phyloP scores from a whole-genome alignment of 2,329 filamentous ascomycete species.

The Pyricularia pennisetigena region DNA sequence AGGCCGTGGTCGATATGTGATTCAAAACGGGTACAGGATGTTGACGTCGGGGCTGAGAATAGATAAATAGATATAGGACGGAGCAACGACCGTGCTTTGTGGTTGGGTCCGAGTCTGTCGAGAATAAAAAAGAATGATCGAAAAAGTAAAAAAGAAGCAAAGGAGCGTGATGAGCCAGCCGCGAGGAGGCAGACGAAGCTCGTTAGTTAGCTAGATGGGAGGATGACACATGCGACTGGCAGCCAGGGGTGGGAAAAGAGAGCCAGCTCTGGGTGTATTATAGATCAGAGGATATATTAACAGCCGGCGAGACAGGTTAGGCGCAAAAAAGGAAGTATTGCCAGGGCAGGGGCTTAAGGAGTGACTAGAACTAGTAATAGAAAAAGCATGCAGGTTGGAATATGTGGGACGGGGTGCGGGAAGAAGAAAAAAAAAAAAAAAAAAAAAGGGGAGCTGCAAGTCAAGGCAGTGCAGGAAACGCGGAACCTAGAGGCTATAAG shows the following conservation, averaged over 20 bases:
- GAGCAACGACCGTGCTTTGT: neutral
- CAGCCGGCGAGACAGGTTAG: slow-evolving; percentile 14
- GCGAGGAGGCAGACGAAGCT: slow-evolving; percentile 29
- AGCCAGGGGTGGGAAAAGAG: slow-evolving; percentile 34
- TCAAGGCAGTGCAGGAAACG: slow-evolving; percentile 38
- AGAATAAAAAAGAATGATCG: neutral
- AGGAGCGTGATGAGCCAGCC: slow-evolving; percentile 33
- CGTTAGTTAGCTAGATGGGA: slow-evolving; percentile 21
- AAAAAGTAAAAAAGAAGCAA: slow-evolving; percentile 14
- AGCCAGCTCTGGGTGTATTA: slow-evolving; percentile 45
- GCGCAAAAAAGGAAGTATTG: slow-evolving; percentile 6
- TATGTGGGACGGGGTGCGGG: slow-evolving; percentile 32
- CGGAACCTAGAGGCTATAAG: slow-evolving; percentile 34
- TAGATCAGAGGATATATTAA: slow-evolving; percentile 28
- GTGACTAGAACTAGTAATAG: slow-evolving; percentile 32
- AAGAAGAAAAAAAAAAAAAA: slow-evolving; percentile 25
- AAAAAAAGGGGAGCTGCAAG: slow-evolving; percentile 23
- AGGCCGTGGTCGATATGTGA: neutral
- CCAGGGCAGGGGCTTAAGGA: slow-evolving; percentile 30
- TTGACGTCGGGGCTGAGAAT: neutral
- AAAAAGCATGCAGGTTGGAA: slow-evolving; percentile 23
- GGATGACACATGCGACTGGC: slow-evolving; percentile 25
- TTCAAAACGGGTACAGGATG: neutral
- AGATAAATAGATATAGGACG: neutral
- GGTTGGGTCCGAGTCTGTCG: neutral